Conservation (phyloP, 2,329 filamentous ascomycete genomes). For the Orbilia oligospora region DNA sequence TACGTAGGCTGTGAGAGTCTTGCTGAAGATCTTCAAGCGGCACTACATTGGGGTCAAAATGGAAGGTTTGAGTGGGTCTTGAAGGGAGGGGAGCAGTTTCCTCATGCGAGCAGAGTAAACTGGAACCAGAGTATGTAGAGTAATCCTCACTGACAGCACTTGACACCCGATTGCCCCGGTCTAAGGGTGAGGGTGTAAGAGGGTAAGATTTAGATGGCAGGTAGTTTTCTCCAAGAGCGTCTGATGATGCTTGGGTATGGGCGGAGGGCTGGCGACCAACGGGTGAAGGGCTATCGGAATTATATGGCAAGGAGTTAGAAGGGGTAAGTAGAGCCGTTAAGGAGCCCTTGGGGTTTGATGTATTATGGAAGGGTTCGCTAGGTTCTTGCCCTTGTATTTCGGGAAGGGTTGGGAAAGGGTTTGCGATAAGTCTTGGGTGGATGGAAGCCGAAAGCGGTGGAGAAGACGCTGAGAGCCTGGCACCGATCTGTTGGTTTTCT, state of each 20-base stretch:
- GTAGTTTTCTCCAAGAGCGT: conserved; percentile 45
- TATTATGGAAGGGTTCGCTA: conserved; percentile 13
- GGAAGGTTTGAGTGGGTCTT: background rate
- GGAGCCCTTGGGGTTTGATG: background rate
- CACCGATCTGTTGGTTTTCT: conserved; percentile 48
- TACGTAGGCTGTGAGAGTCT: conserved; percentile 7
- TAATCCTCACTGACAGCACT: background rate
- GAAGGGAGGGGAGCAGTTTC: background rate
- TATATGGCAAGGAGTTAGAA: background rate
- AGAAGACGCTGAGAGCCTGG: conserved; percentile 39
- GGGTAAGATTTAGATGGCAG: background rate
- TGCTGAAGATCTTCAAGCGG: conserved; percentile 16
- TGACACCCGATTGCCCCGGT: conserved; percentile 7
- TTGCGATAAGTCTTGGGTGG: no score
- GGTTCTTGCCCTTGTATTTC: no score
- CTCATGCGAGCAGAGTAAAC: conserved; percentile 7
- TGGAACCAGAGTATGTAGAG: conserved; percentile 32
- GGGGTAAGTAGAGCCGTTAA: conserved; percentile 15
- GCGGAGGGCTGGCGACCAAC: conserved; percentile 29
- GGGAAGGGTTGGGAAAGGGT: no score
- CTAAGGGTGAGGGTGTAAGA: background rate
- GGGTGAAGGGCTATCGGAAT: conserved; percentile 7
- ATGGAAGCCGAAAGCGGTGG: background rate
- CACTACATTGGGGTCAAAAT: background rate
- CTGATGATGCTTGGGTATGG: conserved; percentile 51